Conservation (phyloP, 208 protist genomes). For the Tritrichomonas foetus region DNA sequence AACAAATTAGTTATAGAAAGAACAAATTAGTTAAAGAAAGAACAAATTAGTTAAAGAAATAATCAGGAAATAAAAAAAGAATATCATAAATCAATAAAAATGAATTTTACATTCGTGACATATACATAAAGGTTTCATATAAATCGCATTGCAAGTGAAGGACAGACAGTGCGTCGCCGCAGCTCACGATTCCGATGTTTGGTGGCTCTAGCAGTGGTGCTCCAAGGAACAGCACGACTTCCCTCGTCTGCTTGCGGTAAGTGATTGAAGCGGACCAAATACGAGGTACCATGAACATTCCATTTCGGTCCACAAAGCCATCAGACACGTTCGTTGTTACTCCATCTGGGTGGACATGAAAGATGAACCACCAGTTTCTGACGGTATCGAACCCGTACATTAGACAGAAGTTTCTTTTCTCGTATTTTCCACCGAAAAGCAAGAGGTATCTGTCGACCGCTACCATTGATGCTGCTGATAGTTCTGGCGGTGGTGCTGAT, state of each 20-base stretch:
- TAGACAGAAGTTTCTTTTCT: not conserved
- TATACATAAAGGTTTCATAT: not conserved
- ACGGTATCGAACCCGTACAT: not conserved
- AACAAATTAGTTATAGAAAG: too few relatives aligned
- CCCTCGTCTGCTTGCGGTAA: not conserved
- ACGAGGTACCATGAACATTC: not conserved
- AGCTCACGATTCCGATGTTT: not conserved
- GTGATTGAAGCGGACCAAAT: not conserved
- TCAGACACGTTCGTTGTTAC: not conserved
- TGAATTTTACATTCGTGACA: too few relatives aligned
- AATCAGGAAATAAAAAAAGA: too few relatives aligned
- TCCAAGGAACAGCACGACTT: not conserved
- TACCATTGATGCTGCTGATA: not conserved
- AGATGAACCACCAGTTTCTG: not conserved
- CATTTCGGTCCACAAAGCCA: not conserved
- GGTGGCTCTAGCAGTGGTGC: not conserved
- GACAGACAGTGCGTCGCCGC: not conserved
- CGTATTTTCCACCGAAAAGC: not conserved
- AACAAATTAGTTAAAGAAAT: too few relatives aligned
- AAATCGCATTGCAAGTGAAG: not conserved
- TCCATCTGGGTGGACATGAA: not conserved
- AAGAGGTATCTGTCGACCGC: not conserved
- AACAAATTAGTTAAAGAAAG: too few relatives aligned
- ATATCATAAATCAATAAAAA: too few relatives aligned
- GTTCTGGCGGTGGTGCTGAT: not conserved